These are phyloP conservation scores for Fusarium verticillioides DNA, from an alignment of 2,329 filamentous ascomycete genomes.

Conservation along the genomic window DNA sequence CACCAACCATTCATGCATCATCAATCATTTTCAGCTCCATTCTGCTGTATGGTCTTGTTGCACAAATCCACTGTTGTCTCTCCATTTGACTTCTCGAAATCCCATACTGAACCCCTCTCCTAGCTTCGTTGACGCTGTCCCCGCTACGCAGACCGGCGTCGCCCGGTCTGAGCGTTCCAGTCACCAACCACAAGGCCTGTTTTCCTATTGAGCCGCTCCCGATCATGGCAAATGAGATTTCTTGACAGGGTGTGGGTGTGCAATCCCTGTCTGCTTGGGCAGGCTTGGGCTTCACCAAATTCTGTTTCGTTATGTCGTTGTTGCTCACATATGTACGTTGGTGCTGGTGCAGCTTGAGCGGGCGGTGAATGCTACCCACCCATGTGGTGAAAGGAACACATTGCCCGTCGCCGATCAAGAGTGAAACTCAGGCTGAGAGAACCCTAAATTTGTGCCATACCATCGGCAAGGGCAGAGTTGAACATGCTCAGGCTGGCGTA, in stretches of 20 bases:
- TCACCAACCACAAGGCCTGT: constrained; percentile 9
- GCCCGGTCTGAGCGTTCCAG: constrained; percentile 20
- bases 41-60: constrained; percentile 21
- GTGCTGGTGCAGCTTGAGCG: constrained; percentile 20
- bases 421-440: neutral
- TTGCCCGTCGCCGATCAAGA: neutral
- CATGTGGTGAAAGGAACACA: constrained; percentile 1
- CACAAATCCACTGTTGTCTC: constrained; percentile 40
- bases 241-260: constrained; percentile 13
- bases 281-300: constrained; percentile 17
- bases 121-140: constrained; percentile 20
- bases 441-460: neutral
- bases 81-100: constrained; percentile 24
- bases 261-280: constrained; percentile 7
- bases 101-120: constrained; percentile 16
- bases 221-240: neutral
- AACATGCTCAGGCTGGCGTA: neutral
- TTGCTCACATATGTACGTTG: constrained; percentile 12
- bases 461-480: neutral
- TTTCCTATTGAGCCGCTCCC: constrained; percentile 1
- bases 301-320: constrained; percentile 11
- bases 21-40: constrained; percentile 10
- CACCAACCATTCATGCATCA: constrained; percentile 7
- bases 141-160: constrained; percentile 26
- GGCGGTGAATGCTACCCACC: constrained; percentile 14